Evolutionary conservation across 768 basidiomycete species (phyloP).

Genomic region (Cystobasidium ongulense): DNA sequence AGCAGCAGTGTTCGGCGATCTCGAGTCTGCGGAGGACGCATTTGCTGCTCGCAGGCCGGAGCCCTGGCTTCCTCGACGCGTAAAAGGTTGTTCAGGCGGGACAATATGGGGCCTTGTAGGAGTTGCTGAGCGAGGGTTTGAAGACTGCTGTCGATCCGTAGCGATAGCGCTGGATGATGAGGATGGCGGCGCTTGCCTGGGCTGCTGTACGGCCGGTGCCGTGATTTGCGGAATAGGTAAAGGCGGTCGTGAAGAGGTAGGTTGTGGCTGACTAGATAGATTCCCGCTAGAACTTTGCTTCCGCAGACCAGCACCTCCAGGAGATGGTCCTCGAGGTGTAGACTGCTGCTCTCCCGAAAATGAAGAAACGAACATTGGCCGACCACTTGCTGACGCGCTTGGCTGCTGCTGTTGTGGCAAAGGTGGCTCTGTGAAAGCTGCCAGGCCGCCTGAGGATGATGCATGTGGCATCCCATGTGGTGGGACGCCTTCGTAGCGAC

Average conservation of each 20-base stretch:
- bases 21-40: background rate
- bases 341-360: background rate
- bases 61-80: background rate
- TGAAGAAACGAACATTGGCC: background rate
- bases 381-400: background rate
- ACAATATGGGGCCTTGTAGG: background rate
- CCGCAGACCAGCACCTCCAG: background rate
- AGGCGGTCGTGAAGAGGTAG: slow-evolving; percentile 3
- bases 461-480: background rate
- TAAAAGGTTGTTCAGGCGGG: background rate
- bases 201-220: background rate
- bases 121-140: background rate
- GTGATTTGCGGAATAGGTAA: background rate
- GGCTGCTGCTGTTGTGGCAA: background rate
- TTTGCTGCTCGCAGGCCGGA: background rate
- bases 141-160: background rate
- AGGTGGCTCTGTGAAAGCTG: background rate
- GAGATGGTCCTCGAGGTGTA: background rate
- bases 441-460: background rate
- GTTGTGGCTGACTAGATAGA: slow-evolving; percentile 12
- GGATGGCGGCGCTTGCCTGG: background rate
- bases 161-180: background rate
- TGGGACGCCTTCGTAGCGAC: background rate
- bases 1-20: background rate
- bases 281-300: background rate